Evolutionary conservation across 805 yeast species (phyloP), one percentile per base, ranked within the genome.

Genomic region (Isabelozyma gotoi): DNA sequence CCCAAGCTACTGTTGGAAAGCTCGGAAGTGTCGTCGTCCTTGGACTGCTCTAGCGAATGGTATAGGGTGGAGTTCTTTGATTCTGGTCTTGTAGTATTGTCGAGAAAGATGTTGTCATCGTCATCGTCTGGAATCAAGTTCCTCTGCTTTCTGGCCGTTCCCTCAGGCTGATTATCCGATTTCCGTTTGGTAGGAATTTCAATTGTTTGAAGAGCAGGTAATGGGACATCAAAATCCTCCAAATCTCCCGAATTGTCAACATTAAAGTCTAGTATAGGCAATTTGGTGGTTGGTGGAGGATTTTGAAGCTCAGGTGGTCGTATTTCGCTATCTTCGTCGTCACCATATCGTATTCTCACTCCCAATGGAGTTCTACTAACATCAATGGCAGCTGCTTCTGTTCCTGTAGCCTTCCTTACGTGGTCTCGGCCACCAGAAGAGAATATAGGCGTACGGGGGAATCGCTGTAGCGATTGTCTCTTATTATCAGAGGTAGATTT

Each of bases 361-460:
- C 58, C 60, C 14, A 51, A 37, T 3, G 70, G 68, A 3, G 68
- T 62, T 36, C 49, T 53, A 45, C 53, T 52, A 5, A 61, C 49
- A 21, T 55, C 56, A 6, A 51, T 45, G 8, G 42, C 36, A 40
- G 48, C 32, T 32, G 42, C 41, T 12, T 39, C 43, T 19, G 42
- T 37, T 14, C 40, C 50, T 10, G 55, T 53, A 16, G 50, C 50
- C 35, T 55, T 54, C 12, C 46, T 33, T n/a, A n/a, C n/a, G n/a
- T n/a, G n/a, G n/a, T n/a, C n/a, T n/a, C n/a, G n/a, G 15, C 55
- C 47, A 24, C 51, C 53, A 14, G 68, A 69, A 0, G 67, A 72
- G 45, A 70, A 74, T 34, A 67, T 68, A 2, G 80, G 78, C 0
- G 80, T 75, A 36, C 64, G 59, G 2, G 81, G 81, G 46, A 76